Evolutionary conservation across 345 rosid genomes (phyloP).

Genomic region (Citrus trifoliata): DNA sequence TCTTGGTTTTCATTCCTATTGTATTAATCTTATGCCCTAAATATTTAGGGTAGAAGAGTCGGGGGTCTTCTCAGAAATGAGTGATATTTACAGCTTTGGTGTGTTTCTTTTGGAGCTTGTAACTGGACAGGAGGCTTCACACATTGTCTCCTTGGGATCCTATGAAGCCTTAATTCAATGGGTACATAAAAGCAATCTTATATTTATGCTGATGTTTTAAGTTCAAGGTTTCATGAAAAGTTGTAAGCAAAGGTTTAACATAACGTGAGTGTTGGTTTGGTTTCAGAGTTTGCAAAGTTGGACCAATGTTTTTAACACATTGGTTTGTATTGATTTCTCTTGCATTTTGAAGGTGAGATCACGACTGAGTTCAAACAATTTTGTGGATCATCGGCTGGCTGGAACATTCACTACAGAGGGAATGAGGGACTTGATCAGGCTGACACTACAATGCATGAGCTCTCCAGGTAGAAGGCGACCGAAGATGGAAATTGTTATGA

Average conservation of each 20-base stretch:
- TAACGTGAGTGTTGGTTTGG: background rate
- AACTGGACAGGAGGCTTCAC: conserved; percentile 39
- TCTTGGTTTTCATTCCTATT: background rate
- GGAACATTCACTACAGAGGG: conserved; percentile 56
- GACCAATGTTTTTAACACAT: background rate
- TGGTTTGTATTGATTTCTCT: background rate
- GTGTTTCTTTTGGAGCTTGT: conserved; percentile 69
- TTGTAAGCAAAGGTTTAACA: background rate
- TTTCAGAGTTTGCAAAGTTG: background rate
- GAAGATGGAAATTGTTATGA: conserved; percentile 45
- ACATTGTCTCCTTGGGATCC: conserved; percentile 27
- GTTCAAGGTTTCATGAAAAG: background rate
- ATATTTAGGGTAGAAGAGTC: conserved; percentile 35
- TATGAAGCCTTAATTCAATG: conserved; percentile 43
- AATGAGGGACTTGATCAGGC: conserved; percentile 37
- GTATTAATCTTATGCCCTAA: background rate
- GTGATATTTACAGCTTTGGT: conserved; percentile 67
- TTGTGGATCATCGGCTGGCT: conserved; percentile 48
- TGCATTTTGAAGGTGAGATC: conserved; percentile 38
- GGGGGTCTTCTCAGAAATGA: conserved; percentile 38
- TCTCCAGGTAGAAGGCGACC: conserved; percentile 38
- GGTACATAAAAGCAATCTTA: conserved; percentile 25
- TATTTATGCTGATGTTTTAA: background rate
- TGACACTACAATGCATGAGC: conserved; percentile 44
- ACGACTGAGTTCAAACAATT: conserved; percentile 28